These are phyloP conservation scores for Paramecium tetraurelia DNA, from an alignment of 73 alveolate species.

Conservation along the genomic window DNA sequence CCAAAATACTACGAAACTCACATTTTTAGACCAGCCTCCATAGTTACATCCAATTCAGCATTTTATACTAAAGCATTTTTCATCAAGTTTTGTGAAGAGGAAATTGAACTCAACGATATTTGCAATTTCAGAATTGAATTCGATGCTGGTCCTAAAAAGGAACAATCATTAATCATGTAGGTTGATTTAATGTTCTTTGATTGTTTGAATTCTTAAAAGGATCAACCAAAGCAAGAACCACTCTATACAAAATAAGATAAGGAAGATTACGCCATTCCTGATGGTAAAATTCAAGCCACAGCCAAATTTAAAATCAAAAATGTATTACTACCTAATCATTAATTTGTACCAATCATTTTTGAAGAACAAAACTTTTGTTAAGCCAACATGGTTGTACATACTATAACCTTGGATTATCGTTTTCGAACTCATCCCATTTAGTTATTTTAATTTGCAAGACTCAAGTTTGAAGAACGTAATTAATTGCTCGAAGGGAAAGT, in stretches of 20 bases:
- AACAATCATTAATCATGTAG: conserved; percentile 48
- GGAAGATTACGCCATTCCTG: conserved; percentile 59
- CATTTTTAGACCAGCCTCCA: conserved; percentile 60
- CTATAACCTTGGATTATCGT: conserved; percentile 52
- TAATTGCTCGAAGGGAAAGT: conserved; percentile 10
- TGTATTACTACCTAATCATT: conserved; percentile 35
- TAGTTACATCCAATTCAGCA: conserved; percentile 50
- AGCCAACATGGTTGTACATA: conserved; percentile 53
- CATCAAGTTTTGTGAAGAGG: conserved; percentile 63
- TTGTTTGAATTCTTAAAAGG: conserved; percentile 53
- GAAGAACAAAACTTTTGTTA: conserved; percentile 58
- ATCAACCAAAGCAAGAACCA: conserved; percentile 27
- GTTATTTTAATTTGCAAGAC: conserved; percentile 57
- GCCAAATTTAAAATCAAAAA: conserved; percentile 40
- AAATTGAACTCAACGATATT: conserved; percentile 55
- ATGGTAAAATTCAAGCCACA: conserved; percentile 54
- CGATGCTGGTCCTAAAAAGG: conserved; percentile 59
- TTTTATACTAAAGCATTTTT: conserved; percentile 61
- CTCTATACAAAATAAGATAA: conserved; percentile 52
- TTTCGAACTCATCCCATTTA: conserved; percentile 57
- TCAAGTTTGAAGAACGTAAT: conserved; percentile 52
- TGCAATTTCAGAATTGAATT: conserved; percentile 61
- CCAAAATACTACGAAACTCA: conserved; percentile 55
- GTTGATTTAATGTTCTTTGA: conserved; percentile 62
- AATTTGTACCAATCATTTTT: conserved; percentile 58